Evolutionary conservation across 345 rosid genomes (phyloP).

Genomic region (Orychophragmus violaceus): DNA sequence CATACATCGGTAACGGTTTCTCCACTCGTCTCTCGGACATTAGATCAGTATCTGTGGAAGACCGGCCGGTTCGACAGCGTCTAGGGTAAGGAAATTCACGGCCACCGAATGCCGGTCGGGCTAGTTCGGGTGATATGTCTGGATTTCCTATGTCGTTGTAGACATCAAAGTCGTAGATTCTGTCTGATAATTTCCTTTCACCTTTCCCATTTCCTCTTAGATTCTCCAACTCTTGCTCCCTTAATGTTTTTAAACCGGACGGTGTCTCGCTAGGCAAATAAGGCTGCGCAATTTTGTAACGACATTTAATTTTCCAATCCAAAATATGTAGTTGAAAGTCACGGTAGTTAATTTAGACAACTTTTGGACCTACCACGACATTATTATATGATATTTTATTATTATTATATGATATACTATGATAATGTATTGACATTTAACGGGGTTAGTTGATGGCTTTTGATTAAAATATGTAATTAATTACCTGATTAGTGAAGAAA

Average conservation of each 20-base stretch:
- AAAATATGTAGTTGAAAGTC: background rate
- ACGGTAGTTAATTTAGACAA: background rate
- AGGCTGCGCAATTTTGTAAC: constrained; percentile 43
- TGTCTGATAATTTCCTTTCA: constrained; percentile 68
- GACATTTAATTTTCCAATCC: background rate
- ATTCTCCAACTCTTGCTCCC: constrained; percentile 62
- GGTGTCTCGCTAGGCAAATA: constrained; percentile 89
- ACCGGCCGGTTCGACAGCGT: constrained; percentile 91
- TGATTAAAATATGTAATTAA: background rate
- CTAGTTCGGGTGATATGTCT: constrained; percentile 50
- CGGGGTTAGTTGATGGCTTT: background rate
- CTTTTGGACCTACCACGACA: constrained; percentile 8
- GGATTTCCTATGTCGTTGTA: constrained; percentile 97
- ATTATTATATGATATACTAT: background rate
- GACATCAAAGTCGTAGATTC: constrained; percentile 72
- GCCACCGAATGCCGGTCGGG: constrained; percentile 76
- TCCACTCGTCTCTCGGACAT: constrained; percentile 78
- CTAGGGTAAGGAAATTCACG: constrained; percentile 66
- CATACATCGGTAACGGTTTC: constrained; percentile 84
- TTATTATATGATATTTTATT: background rate
- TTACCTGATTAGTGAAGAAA: constrained; percentile 83
- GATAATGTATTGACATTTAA: background rate
- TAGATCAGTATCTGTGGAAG: constrained; percentile 45
- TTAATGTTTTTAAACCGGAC: constrained; percentile 53
- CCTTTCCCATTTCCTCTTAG: constrained; percentile 71